A percentile compares a stretch with the other conserved stretches of the same genome.
Conservation (phyloP, 2,329 filamentous ascomycete genomes). For the Magnaporthiopsis poae region DNA sequence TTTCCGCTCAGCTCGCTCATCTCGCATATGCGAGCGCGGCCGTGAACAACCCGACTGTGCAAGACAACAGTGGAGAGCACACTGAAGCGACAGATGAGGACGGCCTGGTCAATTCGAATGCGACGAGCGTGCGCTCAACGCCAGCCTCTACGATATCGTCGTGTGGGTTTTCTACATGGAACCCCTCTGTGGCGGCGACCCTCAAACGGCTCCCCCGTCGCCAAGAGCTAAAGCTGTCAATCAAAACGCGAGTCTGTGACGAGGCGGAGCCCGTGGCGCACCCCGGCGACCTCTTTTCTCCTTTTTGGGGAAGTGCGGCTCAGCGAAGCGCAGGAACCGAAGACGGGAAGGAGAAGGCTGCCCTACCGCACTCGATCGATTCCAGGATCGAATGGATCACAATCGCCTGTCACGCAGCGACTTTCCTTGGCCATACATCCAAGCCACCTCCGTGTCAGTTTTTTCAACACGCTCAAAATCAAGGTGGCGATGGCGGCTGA, state of each 20-base stretch:
- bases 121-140: too few species aligned
- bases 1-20: too few species aligned
- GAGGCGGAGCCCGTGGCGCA: neutral
- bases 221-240: neutral
- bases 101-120: neutral
- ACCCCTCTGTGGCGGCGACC: too few species aligned
- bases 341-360: too few species aligned
- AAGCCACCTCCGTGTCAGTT: neutral
- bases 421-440: too few species aligned
- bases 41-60: neutral
- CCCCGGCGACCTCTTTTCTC: neutral
- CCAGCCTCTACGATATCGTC: neutral
- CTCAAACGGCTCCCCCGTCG: too few species aligned
- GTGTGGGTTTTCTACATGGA: too few species aligned
- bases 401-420: neutral
- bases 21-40: neutral
- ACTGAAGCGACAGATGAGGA: neutral
- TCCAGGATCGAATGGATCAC: too few species aligned
- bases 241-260: neutral
- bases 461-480: neutral
- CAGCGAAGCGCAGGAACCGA: neutral
- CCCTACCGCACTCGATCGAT: too few species aligned
- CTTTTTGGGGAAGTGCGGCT: neutral
- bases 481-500: neutral
- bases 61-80: neutral